Evolutionary conservation across 148 eudicot genomes (phyloP).

Genomic region (Salicornia ramosissima): DNA sequence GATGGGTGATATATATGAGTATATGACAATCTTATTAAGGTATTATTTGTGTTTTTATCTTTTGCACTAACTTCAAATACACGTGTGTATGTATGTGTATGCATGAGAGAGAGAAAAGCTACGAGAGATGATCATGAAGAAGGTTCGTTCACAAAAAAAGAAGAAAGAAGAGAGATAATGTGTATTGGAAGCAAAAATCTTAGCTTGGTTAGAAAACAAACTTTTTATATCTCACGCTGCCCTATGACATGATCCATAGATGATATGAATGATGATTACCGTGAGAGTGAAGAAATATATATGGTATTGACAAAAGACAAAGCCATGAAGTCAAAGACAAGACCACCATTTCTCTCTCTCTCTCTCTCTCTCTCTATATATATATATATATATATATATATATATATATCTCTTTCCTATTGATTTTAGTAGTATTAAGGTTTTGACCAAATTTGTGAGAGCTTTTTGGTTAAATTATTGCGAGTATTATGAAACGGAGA

Average conservation of each 20-base stretch:
- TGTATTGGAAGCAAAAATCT: slow-evolving; percentile 51
- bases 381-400: too few relatives aligned
- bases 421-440: too few relatives aligned
- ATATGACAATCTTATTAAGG: slow-evolving; percentile 25
- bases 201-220: slow-evolving; percentile 46
- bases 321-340: slow-evolving; percentile 56
- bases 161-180: slow-evolving; percentile 26
- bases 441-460: too few relatives aligned
- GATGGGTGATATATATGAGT: slow-evolving; percentile 25
- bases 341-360: slow-evolving; percentile 20
- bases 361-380: slow-evolving; percentile 6
- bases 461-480: too few relatives aligned
- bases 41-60: slow-evolving; percentile 14
- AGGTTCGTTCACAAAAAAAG: background rate
- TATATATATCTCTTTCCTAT: too few relatives aligned
- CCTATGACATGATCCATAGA: slow-evolving; percentile 33
- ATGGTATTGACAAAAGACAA: slow-evolving; percentile 33
- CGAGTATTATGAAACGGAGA: too few relatives aligned
- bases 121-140: background rate
- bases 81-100: slow-evolving; percentile 33
- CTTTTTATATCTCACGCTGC: slow-evolving; percentile 29
- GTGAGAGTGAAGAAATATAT: slow-evolving; percentile 49
- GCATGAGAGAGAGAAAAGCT: slow-evolving; percentile 17
- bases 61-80: slow-evolving; percentile 39
- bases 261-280: slow-evolving; percentile 45